Evolutionary conservation across 2,329 filamentous ascomycete species (phyloP).

Genomic region (Aureobasidium subglaciale): DNA sequence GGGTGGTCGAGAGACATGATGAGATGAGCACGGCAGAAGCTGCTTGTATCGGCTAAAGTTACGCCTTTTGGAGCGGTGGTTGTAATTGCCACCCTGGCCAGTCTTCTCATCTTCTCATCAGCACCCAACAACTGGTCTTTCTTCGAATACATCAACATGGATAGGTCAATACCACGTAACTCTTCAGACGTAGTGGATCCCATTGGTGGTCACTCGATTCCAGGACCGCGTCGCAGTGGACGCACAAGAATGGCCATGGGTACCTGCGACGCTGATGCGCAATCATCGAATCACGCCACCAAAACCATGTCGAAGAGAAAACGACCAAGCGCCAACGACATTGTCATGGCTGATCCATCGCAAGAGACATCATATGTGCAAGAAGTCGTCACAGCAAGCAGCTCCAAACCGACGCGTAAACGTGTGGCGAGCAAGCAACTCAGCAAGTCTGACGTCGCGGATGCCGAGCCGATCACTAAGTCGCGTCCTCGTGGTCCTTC

Average conservation of each 20-base stretch:
- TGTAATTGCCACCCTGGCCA: neutral
- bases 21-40: neutral
- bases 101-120: neutral
- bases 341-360: neutral
- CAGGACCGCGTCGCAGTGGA: neutral
- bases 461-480: neutral
- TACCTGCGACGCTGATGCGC: neutral
- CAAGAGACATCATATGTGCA: neutral
- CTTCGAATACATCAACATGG: neutral
- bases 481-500: neutral
- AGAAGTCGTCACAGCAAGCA: neutral
- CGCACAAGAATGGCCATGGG: neutral
- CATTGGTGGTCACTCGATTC: too few relatives aligned
- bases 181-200: too few relatives aligned
- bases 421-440: neutral
- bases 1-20: too few relatives aligned
- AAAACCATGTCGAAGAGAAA: neutral
- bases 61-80: too few relatives aligned
- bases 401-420: neutral
- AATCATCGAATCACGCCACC: neutral
- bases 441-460: neutral
- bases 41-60: neutral
- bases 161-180: too few relatives aligned
- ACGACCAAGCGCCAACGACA: neutral
- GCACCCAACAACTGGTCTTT: neutral